Base-by-base conservation (phyloP, 2,329 filamentous ascomycete genomes). In the Colletotrichum orbiculare region DNA sequence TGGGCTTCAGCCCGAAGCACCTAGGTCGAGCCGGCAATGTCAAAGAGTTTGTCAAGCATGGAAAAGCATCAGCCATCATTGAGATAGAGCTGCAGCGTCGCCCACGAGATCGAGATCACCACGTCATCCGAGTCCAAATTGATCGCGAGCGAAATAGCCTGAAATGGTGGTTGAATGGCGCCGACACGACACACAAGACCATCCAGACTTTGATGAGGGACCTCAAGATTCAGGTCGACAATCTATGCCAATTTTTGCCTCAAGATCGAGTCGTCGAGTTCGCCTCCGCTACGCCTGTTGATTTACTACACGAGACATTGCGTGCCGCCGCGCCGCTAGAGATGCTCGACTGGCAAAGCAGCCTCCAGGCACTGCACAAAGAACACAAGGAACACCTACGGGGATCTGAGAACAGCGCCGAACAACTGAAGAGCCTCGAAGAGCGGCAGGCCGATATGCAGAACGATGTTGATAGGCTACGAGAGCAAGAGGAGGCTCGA, bases 211-310 rank as follows among this genome's bases (percentile, higher is more conserved):
- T 97, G 53, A 91, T 90, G 66, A 86, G 83, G 64, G 84, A 83
- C 9, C 89, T 97, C 72, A 91, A 91, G 53, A 98, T 99, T 55
- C 96, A 99, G 77, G 93, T 98, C 69, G 96, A 99, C 81, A 99
- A 99, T 71, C 84, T 99, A 2, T 99, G 96, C 76, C 96, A 99
- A 75, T 99, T 99, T 72, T 81, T 99, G 48, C 96, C 96, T 0
- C 96, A 99, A 76, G 96, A 99, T 75, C 91, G 94, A 70, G 96
- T 99, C 2, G 93, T 94, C 33, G 94, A 97, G 73, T 99, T 99
- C 74, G 93, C 96, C 6, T 91, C 87, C 6, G 87, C 97, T 70
- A 91, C 88, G 8, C 91, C 95, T 0, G 83, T 97, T 11, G 91
- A 96, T 48, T 85, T 97, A 17, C 83, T 99, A 1, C 85, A 89